A percentile compares a stretch with the other conserved stretches of the same genome.
Evolutionary conservation across 768 basidiomycete genomes (phyloP).

Genomic region (Russula olivacea): DNA sequence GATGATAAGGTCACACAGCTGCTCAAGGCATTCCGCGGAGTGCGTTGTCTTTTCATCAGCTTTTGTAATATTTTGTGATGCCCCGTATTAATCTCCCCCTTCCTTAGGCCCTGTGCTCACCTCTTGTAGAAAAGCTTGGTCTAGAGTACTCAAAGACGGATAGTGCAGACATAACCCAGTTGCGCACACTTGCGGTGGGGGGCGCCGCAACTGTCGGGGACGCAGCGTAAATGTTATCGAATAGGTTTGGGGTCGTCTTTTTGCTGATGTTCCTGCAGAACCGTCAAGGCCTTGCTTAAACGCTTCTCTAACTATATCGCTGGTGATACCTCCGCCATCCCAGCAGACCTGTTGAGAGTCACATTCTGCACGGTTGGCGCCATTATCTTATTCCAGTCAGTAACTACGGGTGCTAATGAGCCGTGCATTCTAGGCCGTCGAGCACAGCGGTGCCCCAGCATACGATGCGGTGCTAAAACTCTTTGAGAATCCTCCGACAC

Average conservation of each 20-base stretch:
- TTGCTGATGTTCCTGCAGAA: constrained; percentile 41
- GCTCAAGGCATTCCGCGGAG: constrained; percentile 56
- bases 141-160: constrained; percentile 68
- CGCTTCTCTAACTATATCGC: constrained; percentile 69
- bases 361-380: constrained; percentile 45
- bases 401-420: not conserved
- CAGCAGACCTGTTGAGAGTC: constrained; percentile 64
- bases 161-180: constrained; percentile 55
- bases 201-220: constrained; percentile 48
- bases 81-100: not conserved
- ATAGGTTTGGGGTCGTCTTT: not conserved
- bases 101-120: constrained; percentile 55
- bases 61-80: not conserved
- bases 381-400: constrained; percentile 21
- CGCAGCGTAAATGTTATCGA: constrained; percentile 28
- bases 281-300: constrained; percentile 61
- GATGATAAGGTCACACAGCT: constrained; percentile 46
- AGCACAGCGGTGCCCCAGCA: constrained; percentile 66
- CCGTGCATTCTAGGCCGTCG: constrained; percentile 48
- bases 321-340: constrained; percentile 71
- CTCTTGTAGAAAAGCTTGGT: constrained; percentile 72
- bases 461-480: constrained; percentile 67
- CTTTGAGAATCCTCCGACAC: constrained; percentile 66
- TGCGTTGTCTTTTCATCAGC: constrained; percentile 30
- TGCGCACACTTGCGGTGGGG: constrained; percentile 69